Base-by-base conservation (phyloP, 2,329 filamentous ascomycete species). In the Lecanicillium sp. region DNA sequence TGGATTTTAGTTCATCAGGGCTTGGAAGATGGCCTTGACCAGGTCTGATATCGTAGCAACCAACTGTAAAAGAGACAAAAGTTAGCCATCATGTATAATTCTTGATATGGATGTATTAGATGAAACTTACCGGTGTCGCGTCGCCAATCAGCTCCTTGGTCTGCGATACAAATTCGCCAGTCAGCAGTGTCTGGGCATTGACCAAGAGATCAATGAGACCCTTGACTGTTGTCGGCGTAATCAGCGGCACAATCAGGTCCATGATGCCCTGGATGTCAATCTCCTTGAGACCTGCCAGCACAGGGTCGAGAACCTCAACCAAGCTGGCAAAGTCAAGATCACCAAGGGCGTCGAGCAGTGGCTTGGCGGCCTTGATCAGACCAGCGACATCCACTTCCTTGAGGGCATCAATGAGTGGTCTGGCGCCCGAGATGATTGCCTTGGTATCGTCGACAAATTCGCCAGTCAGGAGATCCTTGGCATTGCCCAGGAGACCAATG, bases 71-170 rank as follows among this genome's bases (percentile, higher is more conserved):
- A 11, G 11, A 25, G n/a, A n/a, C n/a, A n/a, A n/a, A n/a, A n/a
- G n/a, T n/a, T n/a, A n/a, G n/a, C n/a, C n/a, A n/a, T n/a, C n/a
- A n/a, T n/a, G n/a, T n/a, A n/a, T n/a, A n/a, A n/a, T n/a, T n/a
- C n/a, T n/a, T n/a, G n/a, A n/a, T n/a, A n/a, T n/a, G n/a, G n/a
- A n/a, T n/a, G n/a, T n/a, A 30, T 5, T 5, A 30, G n/a, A n/a
- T n/a, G n/a, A n/a, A 30, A 45, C 58, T 54, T 60, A 63, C 59
- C 37, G 60, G 62, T 45, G 62, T 63, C 3, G 62, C 62, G 41
- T 65, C 61, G 18, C 56, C 59, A 47, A 67, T 67, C 25, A 68
- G 48, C 40, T 67, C 64, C 3, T 54, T 55, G 28, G 63, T 64
- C 43, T 68, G 61, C 15, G 56, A 52, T 6, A 68, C 60, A 45